phyloP scores from a whole-genome alignment of 2,329 filamentous ascomycete genomes.

The Exophiala oligosperma region DNA sequence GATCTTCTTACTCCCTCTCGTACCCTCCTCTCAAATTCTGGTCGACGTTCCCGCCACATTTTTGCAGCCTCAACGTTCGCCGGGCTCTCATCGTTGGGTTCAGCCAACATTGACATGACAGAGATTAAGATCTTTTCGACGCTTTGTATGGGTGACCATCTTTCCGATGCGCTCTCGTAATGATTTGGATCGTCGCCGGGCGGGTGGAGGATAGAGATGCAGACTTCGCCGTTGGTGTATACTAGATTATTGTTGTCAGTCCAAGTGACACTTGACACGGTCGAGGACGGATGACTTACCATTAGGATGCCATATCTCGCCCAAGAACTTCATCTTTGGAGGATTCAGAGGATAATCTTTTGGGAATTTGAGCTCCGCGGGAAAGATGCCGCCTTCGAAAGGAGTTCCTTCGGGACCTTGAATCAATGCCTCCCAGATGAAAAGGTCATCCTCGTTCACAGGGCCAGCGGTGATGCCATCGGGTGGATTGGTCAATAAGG shows the following conservation, averaged over 20 bases:
- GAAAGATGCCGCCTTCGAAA: slow-evolving; percentile 93
- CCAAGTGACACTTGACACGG: neutral
- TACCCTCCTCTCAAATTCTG: slow-evolving; percentile 84
- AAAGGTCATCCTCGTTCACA: slow-evolving; percentile 89
- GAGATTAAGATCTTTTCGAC: slow-evolving; percentile 97
- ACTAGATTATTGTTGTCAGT: slow-evolving; percentile 53
- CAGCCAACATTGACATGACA: slow-evolving; percentile 97
- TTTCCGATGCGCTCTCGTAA: slow-evolving; percentile 93
- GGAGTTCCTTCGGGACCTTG: slow-evolving; percentile 94
- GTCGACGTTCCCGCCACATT: slow-evolving; percentile 85
- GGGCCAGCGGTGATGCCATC: slow-evolving; percentile 96
- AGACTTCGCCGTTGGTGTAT: slow-evolving; percentile 87
- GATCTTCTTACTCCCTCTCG: slow-evolving; percentile 77
- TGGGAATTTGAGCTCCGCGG: slow-evolving; percentile 90
- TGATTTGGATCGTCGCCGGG: slow-evolving; percentile 97
- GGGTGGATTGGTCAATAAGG: slow-evolving; percentile 90
- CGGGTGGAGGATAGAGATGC: slow-evolving; percentile 96
- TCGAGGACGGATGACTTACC: slow-evolving; percentile 54
- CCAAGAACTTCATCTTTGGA: slow-evolving; percentile 92
- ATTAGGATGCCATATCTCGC: slow-evolving; percentile 95
- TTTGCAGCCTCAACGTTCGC: slow-evolving; percentile 95
- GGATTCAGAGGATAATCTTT: slow-evolving; percentile 96
- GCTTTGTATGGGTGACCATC: slow-evolving; percentile 95
- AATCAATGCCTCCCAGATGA: slow-evolving; percentile 95
- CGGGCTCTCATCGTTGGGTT: slow-evolving; percentile 95